phyloP scores from a whole-genome alignment of 768 basidiomycete species.

The Cubamyces sp. region DNA sequence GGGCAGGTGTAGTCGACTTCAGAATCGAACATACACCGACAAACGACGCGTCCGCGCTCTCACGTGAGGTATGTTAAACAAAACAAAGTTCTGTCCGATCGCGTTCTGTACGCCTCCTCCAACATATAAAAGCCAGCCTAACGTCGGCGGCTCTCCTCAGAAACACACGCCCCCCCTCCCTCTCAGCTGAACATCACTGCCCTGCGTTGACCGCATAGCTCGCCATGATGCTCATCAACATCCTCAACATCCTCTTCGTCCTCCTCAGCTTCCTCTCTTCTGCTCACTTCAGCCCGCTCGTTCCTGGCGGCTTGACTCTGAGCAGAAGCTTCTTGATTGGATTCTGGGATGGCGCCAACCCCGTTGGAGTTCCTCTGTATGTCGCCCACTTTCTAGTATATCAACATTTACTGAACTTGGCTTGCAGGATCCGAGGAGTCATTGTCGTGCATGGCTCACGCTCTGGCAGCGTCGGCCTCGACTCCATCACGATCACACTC shows the following conservation, averaged over 20 bases:
- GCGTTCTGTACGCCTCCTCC: neutral
- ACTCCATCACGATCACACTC: no score
- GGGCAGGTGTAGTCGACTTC: neutral
- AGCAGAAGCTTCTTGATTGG: neutral
- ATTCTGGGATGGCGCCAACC: neutral
- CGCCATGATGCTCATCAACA: neutral
- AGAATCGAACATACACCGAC: conserved; percentile 9
- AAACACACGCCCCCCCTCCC: no score
- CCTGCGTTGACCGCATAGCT: neutral
- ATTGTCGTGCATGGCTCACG: no score
- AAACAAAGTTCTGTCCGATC: conserved; percentile 16
- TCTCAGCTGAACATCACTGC: neutral
- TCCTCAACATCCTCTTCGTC: conserved; percentile 4
- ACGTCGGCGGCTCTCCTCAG: neutral
- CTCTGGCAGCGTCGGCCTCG: no score
- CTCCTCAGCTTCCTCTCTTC: neutral
- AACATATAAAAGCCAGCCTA: neutral
- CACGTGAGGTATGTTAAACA: conserved; percentile 13
- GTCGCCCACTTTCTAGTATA: neutral
- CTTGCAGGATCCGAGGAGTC: no score
- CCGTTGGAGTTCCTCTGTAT: neutral
- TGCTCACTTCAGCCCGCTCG: neutral
- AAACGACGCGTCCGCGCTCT: conserved; percentile 5
- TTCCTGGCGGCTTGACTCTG: conserved; percentile 1
- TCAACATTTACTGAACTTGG: no score